phyloP scores from a whole-genome alignment of 2,329 filamentous ascomycete species.

The Pseudocercospora crystallina region DNA sequence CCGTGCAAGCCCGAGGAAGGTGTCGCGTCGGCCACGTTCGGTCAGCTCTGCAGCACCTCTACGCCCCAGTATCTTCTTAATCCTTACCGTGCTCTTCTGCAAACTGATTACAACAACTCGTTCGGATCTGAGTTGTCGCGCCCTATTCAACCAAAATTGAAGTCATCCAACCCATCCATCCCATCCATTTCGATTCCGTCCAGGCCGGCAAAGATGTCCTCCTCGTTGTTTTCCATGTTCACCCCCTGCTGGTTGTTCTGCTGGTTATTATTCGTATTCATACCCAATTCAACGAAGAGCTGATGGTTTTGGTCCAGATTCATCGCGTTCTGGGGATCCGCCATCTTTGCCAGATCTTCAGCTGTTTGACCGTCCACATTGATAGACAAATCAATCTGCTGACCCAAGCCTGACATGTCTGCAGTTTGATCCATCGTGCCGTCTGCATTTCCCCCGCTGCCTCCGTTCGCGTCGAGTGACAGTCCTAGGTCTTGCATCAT shows the following conservation, averaged over 20 bases:
- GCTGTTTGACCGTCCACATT: constrained; percentile 16
- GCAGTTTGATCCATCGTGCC: constrained; percentile 20
- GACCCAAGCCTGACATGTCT: constrained; percentile 22
- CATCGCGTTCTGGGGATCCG: constrained; percentile 25
- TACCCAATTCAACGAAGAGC: constrained; percentile 15
- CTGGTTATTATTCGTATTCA: constrained; percentile 21
- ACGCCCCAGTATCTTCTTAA: no score
- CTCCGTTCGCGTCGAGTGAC: constrained; percentile 20
- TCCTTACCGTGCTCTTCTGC: no score
- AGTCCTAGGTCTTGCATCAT: constrained; percentile 38
- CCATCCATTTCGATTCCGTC: constrained; percentile 35
- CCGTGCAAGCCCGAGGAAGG: no score
- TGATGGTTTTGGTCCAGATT: constrained; percentile 23
- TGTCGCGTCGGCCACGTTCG: no score
- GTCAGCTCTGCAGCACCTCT: no score
- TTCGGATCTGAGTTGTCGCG: no score
- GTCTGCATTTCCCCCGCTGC: constrained; percentile 13
- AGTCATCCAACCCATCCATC: constrained; percentile 34
- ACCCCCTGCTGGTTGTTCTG: constrained; percentile 29
- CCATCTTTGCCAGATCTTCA: constrained; percentile 27
- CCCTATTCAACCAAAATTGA: constrained; percentile 28
- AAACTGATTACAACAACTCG: no score
- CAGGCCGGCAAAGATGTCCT: constrained; percentile 46
- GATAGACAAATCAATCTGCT: constrained; percentile 13
- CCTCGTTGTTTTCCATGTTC: constrained; percentile 35